Base-by-base conservation (phyloP, 148 eudicot genomes). In the Simmondsia chinensis region DNA sequence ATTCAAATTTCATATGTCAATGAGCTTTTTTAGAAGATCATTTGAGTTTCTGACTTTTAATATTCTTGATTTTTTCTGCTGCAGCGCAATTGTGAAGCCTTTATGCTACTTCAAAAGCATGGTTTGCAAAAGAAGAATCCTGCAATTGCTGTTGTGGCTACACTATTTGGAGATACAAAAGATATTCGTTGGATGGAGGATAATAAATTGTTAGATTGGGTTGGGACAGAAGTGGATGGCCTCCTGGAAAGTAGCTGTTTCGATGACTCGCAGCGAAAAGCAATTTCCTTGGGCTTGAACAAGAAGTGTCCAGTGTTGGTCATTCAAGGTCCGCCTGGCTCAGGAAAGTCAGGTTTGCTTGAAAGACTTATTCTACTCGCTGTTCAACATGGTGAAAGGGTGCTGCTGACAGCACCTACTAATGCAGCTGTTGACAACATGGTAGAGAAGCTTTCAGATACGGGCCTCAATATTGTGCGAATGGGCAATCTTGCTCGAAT, bases 401-500 rank as follows among this genome's bases (percentile, higher is more conserved):
- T 85, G 36, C 86, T 85, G 34, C 82, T 80, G 11, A 75, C 89
- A 41, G 95, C 95, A 34, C 89, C 95, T 28, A 85, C 95, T 39
- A 85, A 85, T 72, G 95, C 95, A 4, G 95, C 95, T 31, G 76
- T 85, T 21, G 95, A 85, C 53, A 85, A 85, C 63, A 69, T 85
- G 75, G 95, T 85, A 49, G 95, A 85, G 61, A 85, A 77, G 60
- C 74, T 85, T 10, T 77, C 89, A 11, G 63, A 54, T 46, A 57
- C 39, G 33, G 78, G 75, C 33, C 47, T 73, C 30, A 60, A 72
- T 23, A 77, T 85, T 36, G 95, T 85, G 46, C 75, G 95, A 21
- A 71, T 80, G 39, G 95, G 95, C 9, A 85, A 80, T 64, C 95
- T 89, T 10, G 82, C 85, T 28, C 67, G 95, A 39, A 80, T 80